Evolutionary conservation across 257 asterid genomes (phyloP), one percentile per base, ranked within the genome.

Genomic region (Solanum gracilifrons): DNA sequence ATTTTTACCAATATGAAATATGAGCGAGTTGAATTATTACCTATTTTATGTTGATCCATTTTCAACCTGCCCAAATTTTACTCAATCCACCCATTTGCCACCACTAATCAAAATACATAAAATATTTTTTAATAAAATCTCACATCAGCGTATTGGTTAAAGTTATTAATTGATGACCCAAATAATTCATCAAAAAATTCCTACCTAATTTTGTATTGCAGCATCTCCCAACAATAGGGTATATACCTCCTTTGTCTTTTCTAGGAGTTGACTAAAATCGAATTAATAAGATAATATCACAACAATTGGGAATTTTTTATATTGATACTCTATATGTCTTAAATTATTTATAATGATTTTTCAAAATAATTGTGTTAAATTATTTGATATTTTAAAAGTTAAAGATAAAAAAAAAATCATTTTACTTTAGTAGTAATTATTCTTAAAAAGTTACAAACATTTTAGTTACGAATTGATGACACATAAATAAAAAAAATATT

Each of bases 1-100:
- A 43, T 4, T 0, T 43, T 43, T 1, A 43, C 18, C 18, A 43
- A 43, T 43, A 13, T 13, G 0, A 43, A 43, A 0, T 43, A 43
- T 1, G 0, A 0, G 0, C 2, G 6, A 0, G 0, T 43, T 43
- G 6, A 43, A 43, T 43, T 43, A 43, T 43, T 43, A 43, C 6
- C 18, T 0, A 43, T 43, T 13, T 43, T 43, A 43, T 43, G 1
- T 43, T 43, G 55, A 43, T 43, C 55, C 0, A 43, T 13, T 43
- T 43, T 43, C 55, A 43, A 43, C 55, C 55, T 43, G 55, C 0
- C 55, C 55, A 43, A 43, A 43, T 43, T 43, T 43, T 43, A 43
- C 55, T 0, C 55, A 43, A 43, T 0, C 18, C 55, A 13, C 6
- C 6, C 0, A 43, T 43, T 43, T 43, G 0, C 0, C 18, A 12